A percentile compares a stretch with the other conserved stretches of the same genome.
Evolutionary conservation across 2,329 filamentous ascomycete species (phyloP).

Genomic region (Diaporthe citri): DNA sequence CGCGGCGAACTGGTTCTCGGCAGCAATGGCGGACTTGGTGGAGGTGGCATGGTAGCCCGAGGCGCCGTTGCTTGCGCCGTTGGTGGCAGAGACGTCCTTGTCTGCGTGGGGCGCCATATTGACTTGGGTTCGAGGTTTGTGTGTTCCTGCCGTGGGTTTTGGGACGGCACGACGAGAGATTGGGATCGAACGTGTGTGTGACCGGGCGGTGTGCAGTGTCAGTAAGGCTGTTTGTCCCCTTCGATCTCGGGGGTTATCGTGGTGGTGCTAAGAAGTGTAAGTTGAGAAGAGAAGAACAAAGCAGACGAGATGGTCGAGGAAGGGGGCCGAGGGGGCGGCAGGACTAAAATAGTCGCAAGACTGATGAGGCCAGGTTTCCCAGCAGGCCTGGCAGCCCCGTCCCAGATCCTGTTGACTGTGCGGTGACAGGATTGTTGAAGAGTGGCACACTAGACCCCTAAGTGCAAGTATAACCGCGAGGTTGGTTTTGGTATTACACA

Average conservation of each 20-base stretch:
- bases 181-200: neutral
- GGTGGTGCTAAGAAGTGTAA: neutral
- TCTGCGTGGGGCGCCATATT: constrained; percentile 72
- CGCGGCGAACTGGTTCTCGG: constrained; percentile 87
- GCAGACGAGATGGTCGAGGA: neutral
- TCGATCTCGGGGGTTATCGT: neutral
- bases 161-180: neutral
- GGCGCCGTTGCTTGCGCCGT: constrained; percentile 49
- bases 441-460: constrained; percentile 63
- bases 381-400: constrained; percentile 41
- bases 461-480: constrained; percentile 65
- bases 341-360: constrained; percentile 34
- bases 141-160: constrained; percentile 36
- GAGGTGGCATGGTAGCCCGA: constrained; percentile 80
- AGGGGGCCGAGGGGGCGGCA: constrained; percentile 10
- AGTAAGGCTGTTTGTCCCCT: neutral
- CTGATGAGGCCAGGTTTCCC: constrained; percentile 15
- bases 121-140: constrained; percentile 38
- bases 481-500: constrained; percentile 31
- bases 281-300: constrained; percentile 9
- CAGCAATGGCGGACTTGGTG: constrained; percentile 81
- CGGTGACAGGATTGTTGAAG: constrained; percentile 17
- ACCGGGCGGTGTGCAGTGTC: neutral
- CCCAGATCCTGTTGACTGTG: constrained; percentile 39
- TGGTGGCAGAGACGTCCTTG: constrained; percentile 54